A percentile compares a stretch with the other conserved stretches of the same genome.
Conservation (phyloP, 2,329 filamentous ascomycete genomes). For the Paraphaeosphaeria minitans region DNA sequence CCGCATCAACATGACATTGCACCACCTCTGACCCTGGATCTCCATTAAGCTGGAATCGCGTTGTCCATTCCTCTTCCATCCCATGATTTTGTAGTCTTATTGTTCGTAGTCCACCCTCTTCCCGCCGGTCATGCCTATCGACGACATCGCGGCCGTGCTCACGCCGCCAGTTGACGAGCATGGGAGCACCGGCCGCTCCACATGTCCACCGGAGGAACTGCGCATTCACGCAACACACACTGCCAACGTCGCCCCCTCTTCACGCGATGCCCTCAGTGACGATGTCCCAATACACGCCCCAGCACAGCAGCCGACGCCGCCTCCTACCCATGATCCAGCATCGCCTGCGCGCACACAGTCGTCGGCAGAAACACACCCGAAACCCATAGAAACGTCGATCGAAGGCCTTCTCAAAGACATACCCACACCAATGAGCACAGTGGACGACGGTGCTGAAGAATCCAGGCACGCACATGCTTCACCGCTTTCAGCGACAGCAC, state of each 20-base stretch:
- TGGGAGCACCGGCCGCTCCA: conserved; percentile 51
- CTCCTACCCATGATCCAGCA: conserved; percentile 37
- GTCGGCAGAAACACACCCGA: conserved; percentile 31
- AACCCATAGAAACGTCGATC: conserved; percentile 38
- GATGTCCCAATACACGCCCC: conserved; percentile 22
- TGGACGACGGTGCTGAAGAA: conserved; percentile 43
- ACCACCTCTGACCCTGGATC: conserved; percentile 18
- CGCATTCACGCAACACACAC: conserved; percentile 34
- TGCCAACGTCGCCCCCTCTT: conserved; percentile 36
- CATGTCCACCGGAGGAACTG: conserved; percentile 57
- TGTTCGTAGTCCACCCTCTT: conserved; percentile 36
- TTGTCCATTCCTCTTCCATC: conserved; percentile 7
- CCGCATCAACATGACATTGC: conserved; percentile 23
- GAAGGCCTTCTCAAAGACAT: conserved; percentile 44
- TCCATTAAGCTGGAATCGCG: conserved; percentile 9
- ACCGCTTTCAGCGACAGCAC: conserved; percentile 34
- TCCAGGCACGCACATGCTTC: conserved; percentile 40
- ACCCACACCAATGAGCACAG: conserved; percentile 45
- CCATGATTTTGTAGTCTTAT: conserved; percentile 20
- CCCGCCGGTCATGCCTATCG: conserved; percentile 56
- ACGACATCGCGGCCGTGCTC: conserved; percentile 48
- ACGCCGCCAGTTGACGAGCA: conserved; percentile 49
- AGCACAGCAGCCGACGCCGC: conserved; percentile 44
- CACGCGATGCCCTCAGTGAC: conserved; percentile 22
- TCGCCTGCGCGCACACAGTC: conserved; percentile 23